Percentiles rank a stretch among this genome's conserved stretches.
phyloP scores from a whole-genome alignment of 495 filamentous ascomycete genomes.

The Aspergillus sclerotioniger region DNA sequence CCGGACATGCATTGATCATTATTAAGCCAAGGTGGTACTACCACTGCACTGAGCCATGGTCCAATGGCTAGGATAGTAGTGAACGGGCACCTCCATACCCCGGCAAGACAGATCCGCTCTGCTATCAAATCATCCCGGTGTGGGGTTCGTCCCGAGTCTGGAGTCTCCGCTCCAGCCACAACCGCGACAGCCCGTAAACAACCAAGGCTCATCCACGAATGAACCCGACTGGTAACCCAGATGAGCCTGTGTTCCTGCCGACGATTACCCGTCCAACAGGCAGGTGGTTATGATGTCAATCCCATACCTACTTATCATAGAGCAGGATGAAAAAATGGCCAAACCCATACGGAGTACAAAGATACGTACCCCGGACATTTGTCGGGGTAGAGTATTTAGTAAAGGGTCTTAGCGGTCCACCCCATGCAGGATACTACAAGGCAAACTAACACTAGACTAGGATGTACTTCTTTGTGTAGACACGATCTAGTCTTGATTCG shows the following conservation, averaged over 20 bases:
- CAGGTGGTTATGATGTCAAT: neutral
- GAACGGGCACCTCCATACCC: neutral
- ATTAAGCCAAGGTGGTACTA: neutral
- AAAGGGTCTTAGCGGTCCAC: neutral
- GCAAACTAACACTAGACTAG: neutral
- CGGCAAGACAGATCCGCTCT: neutral
- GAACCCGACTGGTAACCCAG: neutral
- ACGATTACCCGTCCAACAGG: neutral
- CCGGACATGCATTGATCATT: neutral
- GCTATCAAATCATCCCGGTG: neutral
- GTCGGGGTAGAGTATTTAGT: neutral
- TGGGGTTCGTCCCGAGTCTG: neutral
- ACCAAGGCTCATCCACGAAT: neutral
- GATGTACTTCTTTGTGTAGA: too few relatives aligned
- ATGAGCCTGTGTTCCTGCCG: neutral
- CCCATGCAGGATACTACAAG: neutral
- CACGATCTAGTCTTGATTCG: too few relatives aligned
- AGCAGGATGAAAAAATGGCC: too few relatives aligned
- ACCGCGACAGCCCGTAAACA: neutral
- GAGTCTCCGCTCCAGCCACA: neutral
- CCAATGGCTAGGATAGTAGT: neutral
- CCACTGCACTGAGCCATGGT: too few relatives aligned
- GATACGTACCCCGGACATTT: neutral
- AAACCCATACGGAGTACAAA: too few relatives aligned
- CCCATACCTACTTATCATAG: neutral